Percentiles rank a stretch among this genome's conserved stretches.
Conservation (phyloP, 257 asterid species). For the Forsythia suspensa region DNA sequence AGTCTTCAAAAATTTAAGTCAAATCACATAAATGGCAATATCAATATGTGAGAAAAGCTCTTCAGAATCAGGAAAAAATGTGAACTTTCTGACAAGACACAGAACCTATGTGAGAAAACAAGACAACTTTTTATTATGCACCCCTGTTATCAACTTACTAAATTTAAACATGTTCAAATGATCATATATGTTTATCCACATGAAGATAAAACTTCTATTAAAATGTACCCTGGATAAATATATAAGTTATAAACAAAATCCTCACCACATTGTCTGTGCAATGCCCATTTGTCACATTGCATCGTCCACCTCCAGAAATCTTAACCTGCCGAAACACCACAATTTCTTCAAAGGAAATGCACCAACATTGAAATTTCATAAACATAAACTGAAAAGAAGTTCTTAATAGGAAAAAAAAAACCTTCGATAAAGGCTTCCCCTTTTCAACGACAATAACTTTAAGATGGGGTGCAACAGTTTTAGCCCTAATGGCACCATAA, state of each 20-base stretch:
- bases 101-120: no score
- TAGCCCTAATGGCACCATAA: conserved; percentile 93
- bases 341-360: background rate
- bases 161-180: background rate
- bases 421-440: conserved; percentile 90
- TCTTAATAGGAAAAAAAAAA: conserved; percentile 14
- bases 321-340: conserved; percentile 60
- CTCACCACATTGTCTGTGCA: conserved; percentile 67
- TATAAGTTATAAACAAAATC: background rate
- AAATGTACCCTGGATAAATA: background rate
- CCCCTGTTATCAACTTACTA: no score
- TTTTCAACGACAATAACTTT: conserved; percentile 79
- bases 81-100: no score
- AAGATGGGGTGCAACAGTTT: conserved; percentile 79
- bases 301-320: conserved; percentile 97
- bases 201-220: no score
- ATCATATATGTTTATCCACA: no score
- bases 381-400: background rate
- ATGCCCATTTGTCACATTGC: conserved; percentile 94
- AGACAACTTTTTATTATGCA: no score
- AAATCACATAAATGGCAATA: no score
- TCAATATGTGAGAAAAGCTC: no score
- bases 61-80: no score
- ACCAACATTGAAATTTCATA: background rate
- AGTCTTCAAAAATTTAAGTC: no score